These are phyloP conservation scores for Pecoramyces ruminantium DNA, from an alignment of 192 early-diverging fungal genomes.

Conservation along the genomic window DNA sequence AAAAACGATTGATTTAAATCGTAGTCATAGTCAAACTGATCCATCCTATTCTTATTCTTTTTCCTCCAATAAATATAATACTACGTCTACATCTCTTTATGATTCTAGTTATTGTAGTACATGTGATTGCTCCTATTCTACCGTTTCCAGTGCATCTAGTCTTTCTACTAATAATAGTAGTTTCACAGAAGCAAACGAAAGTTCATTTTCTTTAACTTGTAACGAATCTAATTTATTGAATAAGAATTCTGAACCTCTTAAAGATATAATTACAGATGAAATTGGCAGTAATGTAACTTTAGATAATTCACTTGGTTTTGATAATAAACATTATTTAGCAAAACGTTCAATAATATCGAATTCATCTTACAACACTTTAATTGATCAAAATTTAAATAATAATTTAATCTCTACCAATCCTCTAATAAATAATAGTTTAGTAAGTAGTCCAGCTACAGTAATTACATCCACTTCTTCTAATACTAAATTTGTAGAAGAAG, in stretches of 20 bases:
- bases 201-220: no score
- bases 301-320: neutral
- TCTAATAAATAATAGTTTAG: neutral
- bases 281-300: neutral
- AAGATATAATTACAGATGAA: neutral
- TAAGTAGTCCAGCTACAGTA: neutral
- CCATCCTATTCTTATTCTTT: no score
- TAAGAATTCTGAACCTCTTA: neutral
- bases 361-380: neutral
- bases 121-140: no score
- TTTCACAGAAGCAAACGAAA: no score
- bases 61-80: no score
- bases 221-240: no score
- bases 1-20: no score
- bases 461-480: neutral
- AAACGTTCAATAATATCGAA: neutral
- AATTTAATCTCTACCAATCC: neutral
- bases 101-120: no score
- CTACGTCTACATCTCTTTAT: no score
- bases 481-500: neutral
- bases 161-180: no score
- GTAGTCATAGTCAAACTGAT: no score
- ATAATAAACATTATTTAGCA: neutral
- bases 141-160: no score
- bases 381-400: neutral